These are phyloP conservation scores for Posidonia oceanica DNA, from an alignment of 116 monocot genomes.

Conservation along the genomic window DNA sequence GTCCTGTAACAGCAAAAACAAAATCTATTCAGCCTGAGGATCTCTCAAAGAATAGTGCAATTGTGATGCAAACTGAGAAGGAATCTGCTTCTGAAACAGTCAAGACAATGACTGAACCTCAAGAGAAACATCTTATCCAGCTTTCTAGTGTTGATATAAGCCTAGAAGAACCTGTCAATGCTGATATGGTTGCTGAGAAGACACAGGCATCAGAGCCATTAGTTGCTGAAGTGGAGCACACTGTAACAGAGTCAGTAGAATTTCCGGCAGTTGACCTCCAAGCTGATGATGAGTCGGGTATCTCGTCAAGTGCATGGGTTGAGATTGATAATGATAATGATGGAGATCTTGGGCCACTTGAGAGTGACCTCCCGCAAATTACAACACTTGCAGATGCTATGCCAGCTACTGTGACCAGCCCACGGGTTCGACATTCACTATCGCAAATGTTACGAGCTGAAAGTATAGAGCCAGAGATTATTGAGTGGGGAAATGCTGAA, in stretches of 20 bases:
- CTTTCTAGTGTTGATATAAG: slow-evolving; percentile 11
- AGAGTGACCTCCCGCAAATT: slow-evolving; percentile 19
- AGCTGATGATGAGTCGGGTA: slow-evolving; percentile 47
- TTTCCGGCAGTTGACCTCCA: slow-evolving; percentile 23
- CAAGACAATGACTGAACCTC: slow-evolving; percentile 17
- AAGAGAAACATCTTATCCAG: slow-evolving; percentile 17
- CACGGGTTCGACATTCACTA: slow-evolving; percentile 66
- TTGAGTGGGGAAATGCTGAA: slow-evolving; percentile 99
- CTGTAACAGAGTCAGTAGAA: slow-evolving; percentile 16
- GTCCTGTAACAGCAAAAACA: slow-evolving; percentile 16
- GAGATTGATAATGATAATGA: slow-evolving; percentile 47
- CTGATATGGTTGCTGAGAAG: slow-evolving; percentile 22
- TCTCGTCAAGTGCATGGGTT: slow-evolving; percentile 93
- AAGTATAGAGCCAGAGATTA: slow-evolving; percentile 59
- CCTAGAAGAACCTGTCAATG: slow-evolving; percentile 19
- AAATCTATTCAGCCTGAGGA: slow-evolving; percentile 34
- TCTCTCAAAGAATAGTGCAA: slow-evolving; percentile 40
- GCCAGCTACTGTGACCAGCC: slow-evolving; percentile 37
- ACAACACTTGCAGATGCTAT: slow-evolving; percentile 22
- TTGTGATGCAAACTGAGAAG: slow-evolving; percentile 25
- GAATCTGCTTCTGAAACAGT: slow-evolving; percentile 13
- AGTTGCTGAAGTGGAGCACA: slow-evolving; percentile 17
- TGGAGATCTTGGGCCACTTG: slow-evolving; percentile 24
- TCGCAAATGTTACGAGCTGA: slow-evolving; percentile 96
- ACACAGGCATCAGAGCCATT: slow-evolving; percentile 17